A percentile compares a stretch with the other conserved stretches of the same genome.
Conservation (phyloP, 257 asterid species). For the Salvia miltiorrhiza region DNA sequence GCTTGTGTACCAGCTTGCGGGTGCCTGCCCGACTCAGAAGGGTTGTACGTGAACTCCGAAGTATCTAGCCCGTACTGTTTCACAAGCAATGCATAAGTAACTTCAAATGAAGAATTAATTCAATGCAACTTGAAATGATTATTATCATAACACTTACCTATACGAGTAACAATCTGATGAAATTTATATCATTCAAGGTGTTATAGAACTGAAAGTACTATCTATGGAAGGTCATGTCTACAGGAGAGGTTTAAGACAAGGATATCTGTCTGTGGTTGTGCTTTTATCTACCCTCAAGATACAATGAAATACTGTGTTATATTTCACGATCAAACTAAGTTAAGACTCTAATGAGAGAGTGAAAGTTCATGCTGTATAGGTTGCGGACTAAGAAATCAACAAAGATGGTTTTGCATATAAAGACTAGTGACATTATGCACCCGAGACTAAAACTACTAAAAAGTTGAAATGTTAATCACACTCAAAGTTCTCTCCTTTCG, state of each 20-base stretch:
- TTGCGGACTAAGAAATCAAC: neutral
- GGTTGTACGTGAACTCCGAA: constrained; percentile 91
- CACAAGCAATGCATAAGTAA: constrained; percentile 23
- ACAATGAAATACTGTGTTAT: neutral
- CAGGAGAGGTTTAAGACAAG: neutral
- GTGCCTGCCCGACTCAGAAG: constrained; percentile 71
- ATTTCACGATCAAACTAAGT: neutral
- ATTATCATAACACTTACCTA: neutral
- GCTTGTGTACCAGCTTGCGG: constrained; percentile 64
- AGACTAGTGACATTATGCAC: neutral
- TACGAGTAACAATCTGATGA: neutral
- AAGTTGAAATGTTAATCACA: neutral
- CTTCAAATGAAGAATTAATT: neutral
- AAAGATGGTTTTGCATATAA: neutral
- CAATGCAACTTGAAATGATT: neutral
- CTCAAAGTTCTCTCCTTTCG: neutral
- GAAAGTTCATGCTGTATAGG: neutral
- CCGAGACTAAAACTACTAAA: neutral
- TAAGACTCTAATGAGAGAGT: neutral
- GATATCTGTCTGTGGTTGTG: neutral
- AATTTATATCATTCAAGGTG: neutral
- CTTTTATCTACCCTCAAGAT: neutral
- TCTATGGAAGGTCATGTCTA: neutral
- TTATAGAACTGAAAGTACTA: neutral
- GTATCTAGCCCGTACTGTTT: constrained; percentile 96